phyloP scores from a whole-genome alignment of 106 monocot species.

The Dendrobium officinale region DNA sequence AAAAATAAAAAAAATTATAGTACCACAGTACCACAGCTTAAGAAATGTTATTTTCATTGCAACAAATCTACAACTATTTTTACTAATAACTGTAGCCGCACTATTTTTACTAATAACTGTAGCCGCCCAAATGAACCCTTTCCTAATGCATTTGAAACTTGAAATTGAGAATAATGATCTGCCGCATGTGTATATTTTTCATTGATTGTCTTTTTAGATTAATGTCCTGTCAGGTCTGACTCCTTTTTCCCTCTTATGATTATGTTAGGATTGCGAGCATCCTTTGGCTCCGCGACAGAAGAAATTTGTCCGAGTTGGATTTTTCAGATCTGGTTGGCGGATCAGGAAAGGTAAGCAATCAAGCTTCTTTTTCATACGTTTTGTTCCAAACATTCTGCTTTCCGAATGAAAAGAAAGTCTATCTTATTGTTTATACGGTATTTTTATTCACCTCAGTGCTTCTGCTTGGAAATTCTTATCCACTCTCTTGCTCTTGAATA shows the following conservation, averaged over 20 bases:
- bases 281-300: slow-evolving; percentile 45
- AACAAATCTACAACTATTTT: too few species aligned
- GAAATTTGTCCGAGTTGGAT: slow-evolving; percentile 65
- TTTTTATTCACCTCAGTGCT: not conserved
- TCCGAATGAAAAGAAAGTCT: not conserved
- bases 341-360: slow-evolving; percentile 63
- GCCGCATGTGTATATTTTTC: not conserved
- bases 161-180: not conserved
- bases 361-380: not conserved
- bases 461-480: not conserved
- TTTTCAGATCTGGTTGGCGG: slow-evolving; percentile 83
- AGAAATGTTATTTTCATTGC: too few species aligned
- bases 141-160: not conserved
- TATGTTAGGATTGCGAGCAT: slow-evolving; percentile 70
- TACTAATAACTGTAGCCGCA: too few species aligned
- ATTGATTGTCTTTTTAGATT: not conserved
- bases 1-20: too few species aligned
- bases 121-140: too few species aligned
- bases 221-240: not conserved
- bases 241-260: slow-evolving; percentile 6
- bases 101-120: too few species aligned
- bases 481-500: not conserved
- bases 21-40: too few species aligned
- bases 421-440: not conserved
- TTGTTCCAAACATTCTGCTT: not conserved